These are phyloP conservation scores for Lavandula angustifolia DNA, from an alignment of 257 asterid genomes.

Conservation along the genomic window DNA sequence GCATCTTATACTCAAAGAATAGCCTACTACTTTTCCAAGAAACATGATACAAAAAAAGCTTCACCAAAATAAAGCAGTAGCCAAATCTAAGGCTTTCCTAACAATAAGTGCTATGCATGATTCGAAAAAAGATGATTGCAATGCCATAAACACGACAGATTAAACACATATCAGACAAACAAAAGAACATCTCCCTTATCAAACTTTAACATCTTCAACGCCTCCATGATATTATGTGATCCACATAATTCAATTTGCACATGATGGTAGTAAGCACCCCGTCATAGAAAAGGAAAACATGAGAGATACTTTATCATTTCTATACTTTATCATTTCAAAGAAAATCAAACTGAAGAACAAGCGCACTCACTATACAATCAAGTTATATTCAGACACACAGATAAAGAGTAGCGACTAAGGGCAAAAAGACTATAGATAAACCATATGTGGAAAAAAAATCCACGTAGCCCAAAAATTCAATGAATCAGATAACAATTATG, in stretches of 20 bases:
- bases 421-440: not conserved
- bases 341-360: conserved; percentile 18
- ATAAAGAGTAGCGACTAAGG: not conserved
- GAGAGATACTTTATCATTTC: not conserved
- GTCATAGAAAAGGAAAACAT: not conserved
- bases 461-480: conserved; percentile 3
- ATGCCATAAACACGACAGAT: conserved; percentile 32
- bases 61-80: conserved; percentile 31
- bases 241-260: conserved; percentile 5
- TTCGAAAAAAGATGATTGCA: conserved; percentile 30
- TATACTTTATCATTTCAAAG: not conserved
- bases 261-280: not conserved
- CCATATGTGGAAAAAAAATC: not conserved
- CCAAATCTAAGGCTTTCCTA: conserved; percentile 29
- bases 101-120: conserved; percentile 33
- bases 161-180: not conserved
- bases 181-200: not conserved
- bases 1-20: conserved; percentile 26
- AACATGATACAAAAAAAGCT: conserved; percentile 27
- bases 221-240: conserved; percentile 6
- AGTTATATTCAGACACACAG: too few relatives aligned
- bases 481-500: conserved; percentile 64
- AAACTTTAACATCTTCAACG: not conserved
- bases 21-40: conserved; percentile 14
- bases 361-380: not conserved